Base-by-base conservation (phyloP, 2,329 filamentous ascomycete genomes). In the Xylaria sp. region DNA sequence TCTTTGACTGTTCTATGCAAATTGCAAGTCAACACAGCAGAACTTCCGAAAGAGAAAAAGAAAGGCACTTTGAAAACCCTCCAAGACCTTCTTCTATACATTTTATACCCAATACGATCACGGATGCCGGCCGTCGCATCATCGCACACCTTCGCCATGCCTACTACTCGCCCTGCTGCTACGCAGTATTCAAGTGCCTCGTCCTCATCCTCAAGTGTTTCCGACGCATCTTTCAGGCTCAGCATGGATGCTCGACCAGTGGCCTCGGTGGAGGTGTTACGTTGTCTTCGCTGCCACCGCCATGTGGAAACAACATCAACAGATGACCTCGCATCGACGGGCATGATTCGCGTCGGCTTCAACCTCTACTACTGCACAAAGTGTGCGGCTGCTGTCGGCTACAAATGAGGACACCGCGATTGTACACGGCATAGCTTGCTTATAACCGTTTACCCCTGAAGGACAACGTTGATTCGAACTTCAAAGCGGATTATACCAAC, bases 281-380 rank as follows among this genome's bases (percentile, higher is more conserved):
- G 75, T 48, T 77, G 75, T 60, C 71, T 77, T 25, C 87, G 88
- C 73, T 90, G 88, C 81, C 85, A 89, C 76, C 86, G 89, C 66
- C 83, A 85, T 63, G 87, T 87, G 63, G 88, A 90, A 81, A 83
- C 86, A 32, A 89, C 87, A 8, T 84, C 86, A 9, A 88, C 86
- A 36, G 87, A 90, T 77, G 87, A 90, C 77, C 81, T 84, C 58
- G 81, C 80, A 71, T 81, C 85, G 50, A 86, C 82, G 66, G 88
- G 88, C 69, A 91, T 91, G 88, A 85, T 91, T 15, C 84, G 86
- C 74, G 88, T 90, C 69, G 87, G 87, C 1, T 86, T 87, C 77
- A 89, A 89, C 78, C 85, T 90, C 68, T 90, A 90, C 81, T 90
- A 91, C 79, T 90, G 89, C 80, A 83, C 85, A 67, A 83, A 87